Evolutionary conservation across 2,329 filamentous ascomycete genomes (phyloP).

Genomic region (Penicillium sumatraense): DNA sequence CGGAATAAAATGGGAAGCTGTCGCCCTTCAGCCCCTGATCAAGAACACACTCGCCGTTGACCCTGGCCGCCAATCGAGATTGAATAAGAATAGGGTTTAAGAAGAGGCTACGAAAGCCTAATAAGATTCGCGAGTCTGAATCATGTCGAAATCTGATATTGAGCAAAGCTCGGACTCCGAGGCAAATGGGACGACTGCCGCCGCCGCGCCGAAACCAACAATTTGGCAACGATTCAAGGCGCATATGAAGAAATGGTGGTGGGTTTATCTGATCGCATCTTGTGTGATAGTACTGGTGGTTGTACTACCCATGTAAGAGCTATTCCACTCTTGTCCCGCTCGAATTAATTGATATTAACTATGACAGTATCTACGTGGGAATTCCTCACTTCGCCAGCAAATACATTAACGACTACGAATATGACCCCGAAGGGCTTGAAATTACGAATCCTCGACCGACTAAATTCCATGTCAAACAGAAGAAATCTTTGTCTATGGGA

Average conservation of each 20-base stretch:
- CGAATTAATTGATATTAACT: not conserved
- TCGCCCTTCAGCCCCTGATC: not conserved
- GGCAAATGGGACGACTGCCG: conserved; percentile 1
- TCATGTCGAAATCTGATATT: conserved; percentile 25
- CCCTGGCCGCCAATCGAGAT: not conserved
- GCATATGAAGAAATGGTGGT: conserved; percentile 34
- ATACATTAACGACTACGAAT: conserved; percentile 31
- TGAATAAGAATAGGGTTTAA: not conserved
- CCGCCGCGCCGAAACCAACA: conserved; percentile 11
- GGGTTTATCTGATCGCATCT: conserved; percentile 27
- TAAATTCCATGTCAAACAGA: conserved; percentile 29
- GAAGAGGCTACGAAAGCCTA: not conserved
- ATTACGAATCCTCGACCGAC: conserved; percentile 30
- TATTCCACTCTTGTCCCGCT: not conserved
- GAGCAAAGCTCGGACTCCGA: conserved; percentile 21
- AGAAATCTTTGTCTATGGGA: conserved; percentile 19
- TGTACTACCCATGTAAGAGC: conserved; percentile 29
- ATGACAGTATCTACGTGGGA: conserved; percentile 28
- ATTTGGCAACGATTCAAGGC: conserved; percentile 25
- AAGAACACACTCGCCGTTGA: not conserved
- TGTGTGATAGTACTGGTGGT: conserved; percentile 24
- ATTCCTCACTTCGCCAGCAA: conserved; percentile 29
- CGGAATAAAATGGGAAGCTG: conserved; percentile 3
- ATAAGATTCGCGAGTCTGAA: not conserved
- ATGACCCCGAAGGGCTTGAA: conserved; percentile 23